phyloP scores from a whole-genome alignment of 1,139 yeast species.

The Taiozyma sp. region DNA sequence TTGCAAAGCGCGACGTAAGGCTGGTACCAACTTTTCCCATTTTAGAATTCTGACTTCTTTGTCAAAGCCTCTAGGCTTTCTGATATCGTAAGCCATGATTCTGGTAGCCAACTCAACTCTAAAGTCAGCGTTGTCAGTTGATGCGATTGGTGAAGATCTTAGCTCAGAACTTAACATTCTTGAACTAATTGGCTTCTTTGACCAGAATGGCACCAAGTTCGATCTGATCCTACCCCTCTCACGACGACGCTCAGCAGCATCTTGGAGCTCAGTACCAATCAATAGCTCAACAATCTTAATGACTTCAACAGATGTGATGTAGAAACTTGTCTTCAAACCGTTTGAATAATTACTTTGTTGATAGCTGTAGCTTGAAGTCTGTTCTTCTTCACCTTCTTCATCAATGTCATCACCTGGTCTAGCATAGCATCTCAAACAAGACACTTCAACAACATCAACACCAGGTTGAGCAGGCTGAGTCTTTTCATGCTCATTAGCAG shows the following conservation, averaged over 20 bases:
- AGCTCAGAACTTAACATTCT: constrained; percentile 30
- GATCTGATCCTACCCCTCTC: constrained; percentile 62
- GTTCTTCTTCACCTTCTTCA: constrained; percentile 15
- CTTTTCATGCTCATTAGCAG: constrained; percentile 42
- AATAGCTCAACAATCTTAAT: constrained; percentile 57
- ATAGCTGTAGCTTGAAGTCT: neutral
- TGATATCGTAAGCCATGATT: constrained; percentile 57
- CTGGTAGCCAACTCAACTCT: constrained; percentile 54
- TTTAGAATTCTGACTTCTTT: constrained; percentile 57
- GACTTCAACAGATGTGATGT: constrained; percentile 62
- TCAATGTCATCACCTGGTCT: constrained; percentile 34
- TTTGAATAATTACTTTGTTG: constrained; percentile 2
- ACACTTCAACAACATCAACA: constrained; percentile 49
- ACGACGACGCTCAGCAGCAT: constrained; percentile 42
- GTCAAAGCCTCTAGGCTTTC: constrained; percentile 65
- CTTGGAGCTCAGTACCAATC: constrained; percentile 43
- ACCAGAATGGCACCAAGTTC: constrained; percentile 66
- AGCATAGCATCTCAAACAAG: constrained; percentile 46
- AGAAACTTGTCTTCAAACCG: constrained; percentile 33
- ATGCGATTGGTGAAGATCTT: constrained; percentile 17
- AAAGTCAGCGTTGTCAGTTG: constrained; percentile 28
- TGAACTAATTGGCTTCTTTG: constrained; percentile 51
- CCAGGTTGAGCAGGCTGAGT: constrained; percentile 31
- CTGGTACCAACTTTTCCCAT: constrained; percentile 57
- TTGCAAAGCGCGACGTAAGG: constrained; percentile 55